These are phyloP conservation scores for Poa annua DNA, from an alignment of 176 grass and related monocot species.

Conservation along the genomic window DNA sequence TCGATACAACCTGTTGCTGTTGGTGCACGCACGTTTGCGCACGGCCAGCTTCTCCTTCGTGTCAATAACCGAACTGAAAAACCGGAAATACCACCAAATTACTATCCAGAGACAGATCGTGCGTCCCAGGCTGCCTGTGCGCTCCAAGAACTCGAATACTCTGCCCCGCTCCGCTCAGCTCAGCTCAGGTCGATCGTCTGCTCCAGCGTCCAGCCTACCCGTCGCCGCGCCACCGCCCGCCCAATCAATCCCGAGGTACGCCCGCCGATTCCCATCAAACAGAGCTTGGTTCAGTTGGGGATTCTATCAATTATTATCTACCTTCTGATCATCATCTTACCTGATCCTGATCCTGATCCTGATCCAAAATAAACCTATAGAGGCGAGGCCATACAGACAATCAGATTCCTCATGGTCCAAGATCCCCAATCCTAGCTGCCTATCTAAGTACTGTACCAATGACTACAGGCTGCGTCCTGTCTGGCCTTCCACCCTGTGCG, in stretches of 20 bases:
- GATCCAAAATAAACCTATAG: constrained; percentile 30
- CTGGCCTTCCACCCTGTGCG: background rate
- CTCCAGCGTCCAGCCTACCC: background rate
- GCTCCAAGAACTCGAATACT: background rate
- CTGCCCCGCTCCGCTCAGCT: background rate
- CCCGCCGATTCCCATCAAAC: background rate
- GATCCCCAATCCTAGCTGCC: background rate
- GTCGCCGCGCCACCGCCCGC: background rate
- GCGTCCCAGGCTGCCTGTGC: background rate
- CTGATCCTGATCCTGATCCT: constrained; percentile 24
- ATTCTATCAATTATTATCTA: background rate
- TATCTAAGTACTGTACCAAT: constrained; percentile 12
- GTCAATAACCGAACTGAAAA: background rate
- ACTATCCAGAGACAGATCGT: background rate
- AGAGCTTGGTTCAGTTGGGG: background rate
- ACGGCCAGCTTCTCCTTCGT: no score
- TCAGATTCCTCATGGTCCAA: constrained; percentile 8
- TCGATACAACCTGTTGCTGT: no score
- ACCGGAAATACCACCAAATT: background rate
- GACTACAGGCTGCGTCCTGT: constrained; percentile 14
- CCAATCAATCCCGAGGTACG: constrained; percentile 14
- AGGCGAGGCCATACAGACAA: background rate
- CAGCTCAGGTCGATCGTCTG: background rate
- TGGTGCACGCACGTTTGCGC: no score
- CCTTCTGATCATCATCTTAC: background rate